Conservation (phyloP, 331 rosid species). For the Ulmus americana region DNA sequence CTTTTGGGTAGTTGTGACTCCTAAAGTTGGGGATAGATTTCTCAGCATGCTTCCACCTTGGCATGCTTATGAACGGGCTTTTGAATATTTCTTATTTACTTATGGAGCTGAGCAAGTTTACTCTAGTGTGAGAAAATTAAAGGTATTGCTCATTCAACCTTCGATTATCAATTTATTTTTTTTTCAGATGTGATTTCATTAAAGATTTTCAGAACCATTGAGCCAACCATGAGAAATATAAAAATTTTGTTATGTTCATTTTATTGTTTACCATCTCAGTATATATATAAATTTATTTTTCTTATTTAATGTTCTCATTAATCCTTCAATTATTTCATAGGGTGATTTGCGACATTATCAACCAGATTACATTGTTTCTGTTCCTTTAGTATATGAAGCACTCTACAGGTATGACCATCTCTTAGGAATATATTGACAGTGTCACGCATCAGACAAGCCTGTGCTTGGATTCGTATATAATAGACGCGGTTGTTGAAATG, state of each 20-base stretch:
- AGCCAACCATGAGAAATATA: neutral
- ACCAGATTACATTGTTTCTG: constrained; percentile 71
- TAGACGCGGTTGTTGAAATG: no score
- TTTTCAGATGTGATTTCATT: neutral
- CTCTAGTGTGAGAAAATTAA: constrained; percentile 72
- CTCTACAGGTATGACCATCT: constrained; percentile 61
- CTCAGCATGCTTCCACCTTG: constrained; percentile 92
- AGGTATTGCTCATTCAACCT: constrained; percentile 44
- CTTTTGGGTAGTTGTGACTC: constrained; percentile 69
- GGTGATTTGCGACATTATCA: constrained; percentile 65
- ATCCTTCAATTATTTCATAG: constrained; percentile 30
- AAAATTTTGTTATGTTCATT: neutral
- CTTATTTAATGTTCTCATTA: neutral
- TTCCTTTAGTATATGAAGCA: constrained; percentile 86
- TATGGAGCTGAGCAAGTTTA: constrained; percentile 72
- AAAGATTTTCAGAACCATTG: neutral
- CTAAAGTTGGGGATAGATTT: constrained; percentile 73
- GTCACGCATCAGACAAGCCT: no score
- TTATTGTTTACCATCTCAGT: neutral
- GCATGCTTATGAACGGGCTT: constrained; percentile 95
- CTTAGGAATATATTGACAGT: neutral
- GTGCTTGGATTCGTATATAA: no score
- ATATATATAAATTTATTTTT: no score
- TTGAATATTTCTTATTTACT: constrained; percentile 77
- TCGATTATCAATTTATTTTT: neutral